Conservation (phyloP, 345 rosid species). For the Moricandia arvensis region DNA sequence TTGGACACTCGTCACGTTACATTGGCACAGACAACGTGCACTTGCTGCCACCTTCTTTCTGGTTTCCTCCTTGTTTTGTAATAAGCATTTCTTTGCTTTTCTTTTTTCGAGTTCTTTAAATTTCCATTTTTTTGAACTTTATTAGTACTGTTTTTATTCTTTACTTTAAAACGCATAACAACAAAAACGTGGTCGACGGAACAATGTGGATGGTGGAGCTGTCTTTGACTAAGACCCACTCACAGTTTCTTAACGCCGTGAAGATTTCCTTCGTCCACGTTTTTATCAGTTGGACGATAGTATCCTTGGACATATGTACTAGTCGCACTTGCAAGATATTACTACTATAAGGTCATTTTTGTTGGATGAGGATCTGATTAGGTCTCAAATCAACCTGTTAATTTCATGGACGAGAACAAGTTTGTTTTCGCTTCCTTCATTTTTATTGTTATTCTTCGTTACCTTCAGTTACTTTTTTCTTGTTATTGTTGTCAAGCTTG, state of each 20-base stretch:
- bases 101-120: neutral
- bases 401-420: neutral
- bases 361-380: neutral
- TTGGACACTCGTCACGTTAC: neutral
- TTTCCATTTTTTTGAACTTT: neutral
- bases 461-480: neutral
- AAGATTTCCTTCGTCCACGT: slow-evolving; percentile 1
- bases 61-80: slow-evolving; percentile 7
- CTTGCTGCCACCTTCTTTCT: slow-evolving; percentile 11
- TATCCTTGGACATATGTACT: slow-evolving; percentile 15
- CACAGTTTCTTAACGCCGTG: slow-evolving; percentile 18
- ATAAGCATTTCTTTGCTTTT: neutral
- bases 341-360: neutral
- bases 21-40: slow-evolving; percentile 26
- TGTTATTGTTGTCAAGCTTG: neutral
- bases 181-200: slow-evolving; percentile 40
- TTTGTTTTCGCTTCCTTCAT: neutral
- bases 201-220: slow-evolving; percentile 35
- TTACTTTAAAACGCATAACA: slow-evolving; percentile 23
- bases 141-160: neutral
- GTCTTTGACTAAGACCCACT: slow-evolving; percentile 24
- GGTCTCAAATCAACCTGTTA: neutral
- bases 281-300: neutral
- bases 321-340: neutral
- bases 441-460: neutral